A percentile compares a stretch with the other conserved stretches of the same genome.
Evolutionary conservation across 371 early-diverging fungal genomes (phyloP).

Genomic region (Saksenaea vasiformis): DNA sequence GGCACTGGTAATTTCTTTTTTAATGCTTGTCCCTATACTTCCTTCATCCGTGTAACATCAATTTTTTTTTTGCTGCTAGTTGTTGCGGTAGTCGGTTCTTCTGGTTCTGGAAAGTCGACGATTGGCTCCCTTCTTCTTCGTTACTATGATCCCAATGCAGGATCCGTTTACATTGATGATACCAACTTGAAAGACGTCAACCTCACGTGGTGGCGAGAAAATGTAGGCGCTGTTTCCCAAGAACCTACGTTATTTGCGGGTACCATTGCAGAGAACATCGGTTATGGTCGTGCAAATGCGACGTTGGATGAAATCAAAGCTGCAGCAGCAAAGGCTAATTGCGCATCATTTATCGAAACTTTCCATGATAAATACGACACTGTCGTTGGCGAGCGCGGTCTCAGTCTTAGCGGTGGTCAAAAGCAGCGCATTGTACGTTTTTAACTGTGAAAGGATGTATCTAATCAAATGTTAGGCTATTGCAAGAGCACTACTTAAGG

Average conservation of each 20-base stretch:
- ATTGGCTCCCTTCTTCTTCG: constrained; percentile 68
- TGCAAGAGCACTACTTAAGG: constrained; percentile 74
- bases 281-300: constrained; percentile 62
- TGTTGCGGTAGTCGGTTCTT: constrained; percentile 62
- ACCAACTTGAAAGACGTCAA: constrained; percentile 55
- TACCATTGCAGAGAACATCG: constrained; percentile 80
- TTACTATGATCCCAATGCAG: constrained; percentile 66
- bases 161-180: constrained; percentile 62
- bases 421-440: constrained; percentile 56
- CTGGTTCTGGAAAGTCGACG: constrained; percentile 80
- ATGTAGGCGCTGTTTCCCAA: constrained; percentile 76
- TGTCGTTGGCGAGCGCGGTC: constrained; percentile 71
- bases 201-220: constrained; percentile 55
- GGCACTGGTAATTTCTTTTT: constrained; percentile 44
- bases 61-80: constrained; percentile 18
- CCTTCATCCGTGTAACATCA: neutral
- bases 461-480: constrained; percentile 54
- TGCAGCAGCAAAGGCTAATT: constrained; percentile 69
- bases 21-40: neutral
- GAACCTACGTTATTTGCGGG: constrained; percentile 85
- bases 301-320: constrained; percentile 57
- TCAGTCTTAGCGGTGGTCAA: constrained; percentile 81
- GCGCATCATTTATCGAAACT: constrained; percentile 59
- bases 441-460: neutral
- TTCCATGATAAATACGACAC: constrained; percentile 73